These are phyloP conservation scores for Erodium texanum DNA, from an alignment of 441 rosid species.

Conservation along the genomic window DNA sequence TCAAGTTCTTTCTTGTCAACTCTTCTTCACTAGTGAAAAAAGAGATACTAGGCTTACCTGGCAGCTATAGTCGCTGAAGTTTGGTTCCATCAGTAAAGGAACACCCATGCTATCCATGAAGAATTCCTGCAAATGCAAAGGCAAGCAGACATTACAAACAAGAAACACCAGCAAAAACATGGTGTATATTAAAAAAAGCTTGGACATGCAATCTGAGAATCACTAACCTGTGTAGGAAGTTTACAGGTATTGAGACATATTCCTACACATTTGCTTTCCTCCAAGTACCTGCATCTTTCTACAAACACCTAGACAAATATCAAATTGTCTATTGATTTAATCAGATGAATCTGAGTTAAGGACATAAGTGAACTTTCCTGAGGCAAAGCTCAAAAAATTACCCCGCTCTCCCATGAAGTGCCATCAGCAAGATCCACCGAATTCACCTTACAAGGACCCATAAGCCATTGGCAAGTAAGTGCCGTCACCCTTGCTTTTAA, in stretches of 20 bases:
- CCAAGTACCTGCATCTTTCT: slow-evolving; percentile 77
- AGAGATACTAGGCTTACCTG: slow-evolving; percentile 38
- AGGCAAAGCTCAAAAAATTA: slow-evolving; percentile 20
- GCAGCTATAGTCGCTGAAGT: slow-evolving; percentile 73
- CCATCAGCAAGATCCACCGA: slow-evolving; percentile 66
- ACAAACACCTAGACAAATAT: slow-evolving; percentile 52
- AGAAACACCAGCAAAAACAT: neutral
- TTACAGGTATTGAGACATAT: slow-evolving; percentile 79
- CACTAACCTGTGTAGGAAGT: slow-evolving; percentile 71
- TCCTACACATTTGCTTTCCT: slow-evolving; percentile 87
- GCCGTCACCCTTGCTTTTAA: slow-evolving; percentile 69
- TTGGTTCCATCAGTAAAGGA: slow-evolving; percentile 76
- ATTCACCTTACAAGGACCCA: slow-evolving; percentile 63
- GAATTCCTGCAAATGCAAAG: slow-evolving; percentile 19
- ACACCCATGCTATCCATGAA: slow-evolving; percentile 78
- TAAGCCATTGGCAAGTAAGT: slow-evolving; percentile 84
- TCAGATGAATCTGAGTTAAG: neutral
- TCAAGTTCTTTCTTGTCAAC: neutral
- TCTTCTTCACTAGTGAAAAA: neutral
- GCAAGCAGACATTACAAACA: neutral
- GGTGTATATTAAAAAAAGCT: neutral
- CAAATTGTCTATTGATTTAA: neutral
- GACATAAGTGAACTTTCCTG: neutral
- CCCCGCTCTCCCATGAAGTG: slow-evolving; percentile 61
- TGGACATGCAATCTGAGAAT: neutral